These are phyloP conservation scores for Escovopsis sp. DNA, from an alignment of 2,329 filamentous ascomycete genomes.

Conservation along the genomic window DNA sequence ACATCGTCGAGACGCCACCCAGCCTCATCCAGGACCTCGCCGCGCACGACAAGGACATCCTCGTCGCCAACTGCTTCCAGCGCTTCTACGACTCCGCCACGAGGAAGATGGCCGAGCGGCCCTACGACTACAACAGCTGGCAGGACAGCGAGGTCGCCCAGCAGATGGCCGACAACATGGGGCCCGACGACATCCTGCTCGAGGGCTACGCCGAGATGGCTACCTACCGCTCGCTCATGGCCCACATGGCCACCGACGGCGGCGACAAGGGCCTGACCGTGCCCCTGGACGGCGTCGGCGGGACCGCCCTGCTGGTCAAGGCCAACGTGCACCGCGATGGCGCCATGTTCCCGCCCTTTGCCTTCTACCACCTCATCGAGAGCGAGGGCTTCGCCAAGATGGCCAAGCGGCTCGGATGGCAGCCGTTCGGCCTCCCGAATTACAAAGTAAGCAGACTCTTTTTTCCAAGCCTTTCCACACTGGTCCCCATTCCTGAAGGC, in stretches of 20 bases:
- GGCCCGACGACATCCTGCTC: constrained; percentile 77
- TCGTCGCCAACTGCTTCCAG: constrained; percentile 94
- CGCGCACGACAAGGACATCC: constrained; percentile 71
- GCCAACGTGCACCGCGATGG: constrained; percentile 94
- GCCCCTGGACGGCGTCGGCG: constrained; percentile 81
- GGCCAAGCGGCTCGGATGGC: constrained; percentile 78
- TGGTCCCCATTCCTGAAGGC: neutral
- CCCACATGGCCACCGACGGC: constrained; percentile 51
- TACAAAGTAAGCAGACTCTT: constrained; percentile 58
- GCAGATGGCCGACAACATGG: constrained; percentile 65
- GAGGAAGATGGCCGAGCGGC: constrained; percentile 57
- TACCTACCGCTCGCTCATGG: constrained; percentile 86
- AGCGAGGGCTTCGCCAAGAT: constrained; percentile 98
- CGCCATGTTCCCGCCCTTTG: constrained; percentile 94
- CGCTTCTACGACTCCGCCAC: constrained; percentile 57
- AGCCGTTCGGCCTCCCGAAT: constrained; percentile 78
- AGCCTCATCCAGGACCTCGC: constrained; percentile 86
- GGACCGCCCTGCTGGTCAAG: constrained; percentile 84
- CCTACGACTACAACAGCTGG: constrained; percentile 98
- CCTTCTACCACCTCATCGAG: constrained; percentile 95
- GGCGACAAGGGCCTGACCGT: constrained; percentile 49
- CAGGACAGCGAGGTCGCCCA: constrained; percentile 72
- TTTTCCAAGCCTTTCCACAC: no score
- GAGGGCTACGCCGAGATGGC: constrained; percentile 90
- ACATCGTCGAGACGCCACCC: constrained; percentile 77